These are phyloP conservation scores for Aspergillus texensis DNA, from an alignment of 2,329 filamentous ascomycete genomes.

Conservation along the genomic window DNA sequence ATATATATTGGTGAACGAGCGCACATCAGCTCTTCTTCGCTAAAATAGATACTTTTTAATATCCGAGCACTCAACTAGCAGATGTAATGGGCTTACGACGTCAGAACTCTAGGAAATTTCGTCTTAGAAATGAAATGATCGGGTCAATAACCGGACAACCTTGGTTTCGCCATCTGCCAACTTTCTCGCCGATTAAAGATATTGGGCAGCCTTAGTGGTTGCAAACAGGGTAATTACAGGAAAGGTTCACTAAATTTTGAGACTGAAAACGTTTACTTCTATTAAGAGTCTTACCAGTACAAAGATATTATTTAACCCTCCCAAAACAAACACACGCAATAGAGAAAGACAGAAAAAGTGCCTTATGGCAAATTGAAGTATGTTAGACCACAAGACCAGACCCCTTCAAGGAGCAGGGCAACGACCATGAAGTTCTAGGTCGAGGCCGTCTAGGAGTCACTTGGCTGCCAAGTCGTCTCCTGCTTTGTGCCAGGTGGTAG, in stretches of 20 bases:
- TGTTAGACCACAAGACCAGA: neutral
- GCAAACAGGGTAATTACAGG: neutral
- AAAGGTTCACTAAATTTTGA: neutral
- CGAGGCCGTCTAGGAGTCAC: slow-evolving; percentile 42
- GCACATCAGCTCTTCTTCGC: neutral
- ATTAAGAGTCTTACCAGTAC: neutral
- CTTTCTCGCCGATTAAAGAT: neutral
- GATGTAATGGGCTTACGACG: neutral
- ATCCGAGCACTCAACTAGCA: neutral
- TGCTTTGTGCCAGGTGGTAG: slow-evolving; percentile 79
- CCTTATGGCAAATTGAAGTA: neutral
- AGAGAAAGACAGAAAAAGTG: neutral
- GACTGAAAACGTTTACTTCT: neutral
- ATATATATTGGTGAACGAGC: neutral
- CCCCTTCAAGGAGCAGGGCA: neutral
- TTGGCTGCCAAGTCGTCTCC: slow-evolving; percentile 76
- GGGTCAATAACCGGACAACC: too few species aligned
- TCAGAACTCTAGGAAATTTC: neutral
- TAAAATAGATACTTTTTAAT: neutral
- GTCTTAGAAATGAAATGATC: neutral
- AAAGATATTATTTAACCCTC: neutral
- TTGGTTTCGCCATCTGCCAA: too few species aligned
- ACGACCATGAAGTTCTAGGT: slow-evolving; percentile 13
- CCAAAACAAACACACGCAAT: neutral
- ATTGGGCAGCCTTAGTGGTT: neutral